phyloP scores from a whole-genome alignment of 306 rosid genomes.

The Ziziphus jujuba region DNA sequence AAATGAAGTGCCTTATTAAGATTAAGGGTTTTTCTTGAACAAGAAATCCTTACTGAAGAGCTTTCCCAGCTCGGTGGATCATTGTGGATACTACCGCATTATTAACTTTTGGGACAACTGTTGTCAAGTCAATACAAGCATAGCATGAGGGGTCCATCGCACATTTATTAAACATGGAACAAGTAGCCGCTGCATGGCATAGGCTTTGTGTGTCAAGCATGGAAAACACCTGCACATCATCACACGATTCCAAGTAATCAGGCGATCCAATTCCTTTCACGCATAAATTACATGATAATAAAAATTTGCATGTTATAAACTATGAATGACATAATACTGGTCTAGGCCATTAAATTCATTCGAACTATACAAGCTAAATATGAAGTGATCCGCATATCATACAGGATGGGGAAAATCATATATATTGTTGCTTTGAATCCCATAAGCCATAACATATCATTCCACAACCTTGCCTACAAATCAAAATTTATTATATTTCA shows the following conservation, averaged over 20 bases:
- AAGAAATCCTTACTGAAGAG: constrained; percentile 57
- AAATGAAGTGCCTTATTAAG: neutral
- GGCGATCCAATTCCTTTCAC: constrained; percentile 6
- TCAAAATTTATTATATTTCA: too few species aligned
- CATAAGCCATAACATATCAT: too few species aligned
- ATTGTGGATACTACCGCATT: constrained; percentile 92
- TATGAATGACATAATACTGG: neutral
- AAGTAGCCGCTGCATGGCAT: constrained; percentile 83
- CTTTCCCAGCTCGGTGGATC: constrained; percentile 93
- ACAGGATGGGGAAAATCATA: neutral
- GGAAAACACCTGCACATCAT: constrained; percentile 71
- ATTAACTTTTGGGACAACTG: constrained; percentile 85
- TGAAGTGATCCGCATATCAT: constrained; percentile 7
- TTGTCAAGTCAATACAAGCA: constrained; percentile 74
- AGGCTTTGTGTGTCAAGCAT: constrained; percentile 91
- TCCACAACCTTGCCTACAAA: too few species aligned
- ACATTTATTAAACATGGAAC: constrained; percentile 86
- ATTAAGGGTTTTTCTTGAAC: neutral
- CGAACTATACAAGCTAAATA: neutral
- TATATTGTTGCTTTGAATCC: neutral
- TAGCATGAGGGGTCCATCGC: constrained; percentile 92
- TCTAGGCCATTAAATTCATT: neutral
- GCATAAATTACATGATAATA: neutral
- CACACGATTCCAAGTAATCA: constrained; percentile 23
- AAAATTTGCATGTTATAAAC: neutral